Percentiles rank a stretch among this genome's conserved stretches.
These are phyloP conservation scores for Globisporangium canariense DNA, from an alignment of 352 stramenopile species.

Conservation along the genomic window DNA sequence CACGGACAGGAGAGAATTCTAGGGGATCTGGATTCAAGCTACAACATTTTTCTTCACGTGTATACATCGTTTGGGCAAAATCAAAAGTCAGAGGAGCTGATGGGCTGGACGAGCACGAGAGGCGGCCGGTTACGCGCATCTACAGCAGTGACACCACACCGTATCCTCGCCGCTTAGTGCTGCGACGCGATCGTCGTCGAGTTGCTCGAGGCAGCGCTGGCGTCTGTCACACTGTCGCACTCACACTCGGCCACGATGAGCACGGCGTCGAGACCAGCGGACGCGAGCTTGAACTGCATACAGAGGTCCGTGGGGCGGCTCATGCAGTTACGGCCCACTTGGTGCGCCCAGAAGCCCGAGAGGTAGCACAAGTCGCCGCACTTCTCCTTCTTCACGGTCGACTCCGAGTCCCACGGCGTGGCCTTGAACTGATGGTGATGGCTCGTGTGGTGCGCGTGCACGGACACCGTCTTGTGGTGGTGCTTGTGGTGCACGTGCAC, in stretches of 20 bases:
- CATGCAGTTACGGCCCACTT: slow-evolving; percentile 58
- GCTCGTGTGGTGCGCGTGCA: not conserved
- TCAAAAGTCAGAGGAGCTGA: not conserved
- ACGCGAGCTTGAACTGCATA: slow-evolving; percentile 50
- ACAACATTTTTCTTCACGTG: not conserved
- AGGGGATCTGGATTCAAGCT: not conserved
- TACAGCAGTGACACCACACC: too few species aligned
- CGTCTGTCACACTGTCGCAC: slow-evolving; percentile 17
- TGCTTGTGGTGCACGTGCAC: slow-evolving; percentile 9
- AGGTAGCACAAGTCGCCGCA: slow-evolving; percentile 61
- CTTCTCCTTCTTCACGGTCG: slow-evolving; percentile 40
- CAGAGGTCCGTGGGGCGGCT: slow-evolving; percentile 51
- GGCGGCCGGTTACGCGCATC: not conserved
- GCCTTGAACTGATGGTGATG: slow-evolving; percentile 39
- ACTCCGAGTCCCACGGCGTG: slow-evolving; percentile 64
- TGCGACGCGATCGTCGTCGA: not conserved
- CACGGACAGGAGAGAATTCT: not conserved
- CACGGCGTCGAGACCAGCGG: slow-evolving; percentile 46
- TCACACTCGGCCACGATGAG: slow-evolving; percentile 54
- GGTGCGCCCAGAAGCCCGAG: slow-evolving; percentile 53
- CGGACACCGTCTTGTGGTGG: slow-evolving; percentile 2
- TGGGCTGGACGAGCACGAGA: not conserved
- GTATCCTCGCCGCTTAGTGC: not conserved
- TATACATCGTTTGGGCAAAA: not conserved
- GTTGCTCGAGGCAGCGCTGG: not conserved